A percentile compares a stretch with the other conserved stretches of the same genome.
Evolutionary conservation across 352 stramenopile species (phyloP).

Genomic region (Phytophthora pluvialis): DNA sequence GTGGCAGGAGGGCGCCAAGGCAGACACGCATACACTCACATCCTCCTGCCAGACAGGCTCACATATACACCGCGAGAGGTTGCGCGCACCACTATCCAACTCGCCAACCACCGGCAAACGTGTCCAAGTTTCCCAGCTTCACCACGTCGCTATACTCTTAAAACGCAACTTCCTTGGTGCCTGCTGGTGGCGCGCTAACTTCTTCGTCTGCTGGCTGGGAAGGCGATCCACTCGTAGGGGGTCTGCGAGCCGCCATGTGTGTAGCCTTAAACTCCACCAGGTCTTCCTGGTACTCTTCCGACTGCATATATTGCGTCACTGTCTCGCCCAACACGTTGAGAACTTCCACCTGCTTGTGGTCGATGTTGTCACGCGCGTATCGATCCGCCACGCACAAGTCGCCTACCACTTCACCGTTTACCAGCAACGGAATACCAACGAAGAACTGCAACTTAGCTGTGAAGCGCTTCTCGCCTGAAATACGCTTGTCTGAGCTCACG

Average conservation of each 20-base stretch:
- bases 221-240: constrained; percentile 21
- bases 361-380: constrained; percentile 79
- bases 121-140: constrained; percentile 22
- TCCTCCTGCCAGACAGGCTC: constrained; percentile 22
- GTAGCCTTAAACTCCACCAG: constrained; percentile 70
- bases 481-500: constrained; percentile 88
- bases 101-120: constrained; percentile 14
- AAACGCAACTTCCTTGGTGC: constrained; percentile 86
- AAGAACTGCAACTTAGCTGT: constrained; percentile 90
- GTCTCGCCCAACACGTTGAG: constrained; percentile 89
- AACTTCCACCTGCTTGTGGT: constrained; percentile 87
- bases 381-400: constrained; percentile 87
- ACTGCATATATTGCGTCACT: constrained; percentile 90
- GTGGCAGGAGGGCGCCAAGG: constrained; percentile 20
- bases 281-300: constrained; percentile 80
- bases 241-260: constrained; percentile 29
- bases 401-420: constrained; percentile 86
- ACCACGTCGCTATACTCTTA: constrained; percentile 47
- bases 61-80: constrained; percentile 37
- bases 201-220: constrained; percentile 37
- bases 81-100: constrained; percentile 6
- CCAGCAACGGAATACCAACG: constrained; percentile 83
- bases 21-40: constrained; percentile 23
- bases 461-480: constrained; percentile 86
- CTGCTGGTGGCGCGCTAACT: constrained; percentile 22